Base-by-base conservation (phyloP, 2,329 filamentous ascomycete species). In the Dendrostoma leiphaemia region DNA sequence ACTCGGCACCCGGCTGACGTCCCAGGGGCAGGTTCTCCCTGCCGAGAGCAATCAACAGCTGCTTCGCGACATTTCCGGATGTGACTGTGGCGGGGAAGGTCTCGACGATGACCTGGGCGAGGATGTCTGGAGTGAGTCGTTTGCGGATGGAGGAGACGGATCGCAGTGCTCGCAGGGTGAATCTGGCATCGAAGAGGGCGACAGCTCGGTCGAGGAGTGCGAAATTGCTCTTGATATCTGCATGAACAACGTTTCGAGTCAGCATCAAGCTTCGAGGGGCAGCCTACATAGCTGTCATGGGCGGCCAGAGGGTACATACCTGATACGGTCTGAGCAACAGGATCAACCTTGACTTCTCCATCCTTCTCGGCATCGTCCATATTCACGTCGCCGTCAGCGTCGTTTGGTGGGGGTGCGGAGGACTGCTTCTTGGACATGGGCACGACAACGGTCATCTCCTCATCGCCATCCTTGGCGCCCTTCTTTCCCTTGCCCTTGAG, bases 61-160 rank as follows among this genome's bases (percentile, higher is more conserved):
- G 81, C 68, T 87, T 84, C 48, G 87, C 87, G 48, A 84, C 83
- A 59, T 79, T 74, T 61, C 83, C 87, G 35, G 86, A 86, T 52
- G 81, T 72, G 45, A 74, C 74, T 46, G 75, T 77, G 23, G 82
- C 75, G 52, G 86, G 80, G 71, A 91, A 96, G 38, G 88, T 91
- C 65, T 95, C 87, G 63, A 85, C 84, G 66, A 96, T 89, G 65
- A 88, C 88, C 71, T 90, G 85, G 48, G 86, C 83, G 62, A 97
- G 79, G 63, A 96, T 86, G 63, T 93, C 89, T 55, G 89, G 83
- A 13, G 87, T 90, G 63, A 96, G 81, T 62, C 90, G 85, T 80
- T 97, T 97, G 71, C 94, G 91, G 70, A 97, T 86, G 52, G 91
- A 92, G 37, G 94, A 96, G 75, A 97, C 96, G 64, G 92, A 96